Evolutionary conservation across 2,329 filamentous ascomycete species (phyloP).

Genomic region (Hymenoscyphus occultus): DNA sequence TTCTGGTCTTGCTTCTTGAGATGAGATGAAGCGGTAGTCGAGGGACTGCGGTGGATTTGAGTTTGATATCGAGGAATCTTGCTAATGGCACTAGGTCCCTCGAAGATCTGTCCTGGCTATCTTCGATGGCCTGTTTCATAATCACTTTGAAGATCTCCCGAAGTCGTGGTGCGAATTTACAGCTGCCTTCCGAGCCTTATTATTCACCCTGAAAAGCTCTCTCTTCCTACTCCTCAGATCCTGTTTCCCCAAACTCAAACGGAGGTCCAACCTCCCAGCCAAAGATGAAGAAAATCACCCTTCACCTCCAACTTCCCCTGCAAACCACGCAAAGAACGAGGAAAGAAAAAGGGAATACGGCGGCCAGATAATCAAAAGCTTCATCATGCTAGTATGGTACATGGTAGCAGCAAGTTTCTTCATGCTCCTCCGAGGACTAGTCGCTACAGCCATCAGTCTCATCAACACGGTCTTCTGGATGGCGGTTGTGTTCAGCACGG

Average conservation of each 20-base stretch:
- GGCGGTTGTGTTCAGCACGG: conserved; percentile 13
- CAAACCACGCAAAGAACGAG: neutral
- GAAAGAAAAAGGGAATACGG: neutral
- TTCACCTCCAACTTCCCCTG: neutral
- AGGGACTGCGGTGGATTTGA: neutral
- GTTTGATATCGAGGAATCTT: neutral
- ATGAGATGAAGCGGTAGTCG: too few species aligned
- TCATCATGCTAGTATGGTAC: neutral
- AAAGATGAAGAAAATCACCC: neutral
- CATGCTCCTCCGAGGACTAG: conserved; percentile 3
- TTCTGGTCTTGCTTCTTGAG: too few species aligned
- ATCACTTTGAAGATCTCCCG: conserved; percentile 12
- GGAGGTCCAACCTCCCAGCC: neutral
- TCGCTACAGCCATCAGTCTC: conserved; percentile 13
- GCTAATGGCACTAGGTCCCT: neutral
- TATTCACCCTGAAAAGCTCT: neutral
- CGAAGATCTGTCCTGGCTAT: conserved; percentile 9
- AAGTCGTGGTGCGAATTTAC: conserved; percentile 2
- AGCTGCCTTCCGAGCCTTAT: neutral
- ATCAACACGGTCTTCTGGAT: conserved; percentile 19
- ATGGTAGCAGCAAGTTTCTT: neutral
- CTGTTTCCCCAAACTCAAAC: neutral
- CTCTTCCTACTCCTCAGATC: neutral
- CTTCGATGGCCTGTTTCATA: conserved; percentile 8
- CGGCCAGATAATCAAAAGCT: neutral